Conservation (phyloP, 495 filamentous ascomycete genomes). For the Usnea hakonensis region DNA sequence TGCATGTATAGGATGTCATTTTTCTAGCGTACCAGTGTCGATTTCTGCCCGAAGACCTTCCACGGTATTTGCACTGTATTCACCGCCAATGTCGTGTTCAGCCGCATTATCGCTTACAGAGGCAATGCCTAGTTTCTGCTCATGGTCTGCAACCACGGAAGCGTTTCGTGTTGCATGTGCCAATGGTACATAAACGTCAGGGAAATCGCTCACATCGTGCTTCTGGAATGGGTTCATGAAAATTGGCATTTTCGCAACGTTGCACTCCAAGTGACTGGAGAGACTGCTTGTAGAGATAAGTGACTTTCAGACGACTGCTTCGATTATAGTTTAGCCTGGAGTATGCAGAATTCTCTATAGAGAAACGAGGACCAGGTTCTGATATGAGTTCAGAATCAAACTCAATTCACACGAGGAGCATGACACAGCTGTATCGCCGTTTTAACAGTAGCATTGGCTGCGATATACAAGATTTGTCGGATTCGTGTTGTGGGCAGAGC, state of each 20-base stretch:
- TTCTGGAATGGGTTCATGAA: constrained; percentile 46
- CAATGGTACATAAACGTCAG: constrained; percentile 46
- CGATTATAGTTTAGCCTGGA: background rate
- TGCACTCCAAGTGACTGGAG: background rate
- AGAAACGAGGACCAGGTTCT: too few relatives aligned
- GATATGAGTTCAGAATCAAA: background rate
- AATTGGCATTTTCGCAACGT: constrained; percentile 23
- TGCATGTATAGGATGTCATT: background rate
- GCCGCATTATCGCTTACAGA: constrained; percentile 22
- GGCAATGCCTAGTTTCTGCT: constrained; percentile 26
- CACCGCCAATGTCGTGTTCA: constrained; percentile 13
- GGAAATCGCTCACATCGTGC: constrained; percentile 41
- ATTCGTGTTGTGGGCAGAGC: background rate
- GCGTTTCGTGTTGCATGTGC: constrained; percentile 34
- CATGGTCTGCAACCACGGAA: constrained; percentile 23
- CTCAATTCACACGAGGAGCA: constrained; percentile 19
- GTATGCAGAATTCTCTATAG: background rate
- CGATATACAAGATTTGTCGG: background rate
- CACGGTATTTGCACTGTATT: constrained; percentile 35
- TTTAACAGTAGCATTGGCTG: constrained; percentile 17
- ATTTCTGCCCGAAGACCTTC: constrained; percentile 44
- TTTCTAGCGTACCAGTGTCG: constrained; percentile 22
- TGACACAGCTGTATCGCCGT: constrained; percentile 15
- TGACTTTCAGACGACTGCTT: background rate
- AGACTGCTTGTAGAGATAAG: background rate